Percentiles rank a stretch among this genome's conserved stretches.
phyloP scores from a whole-genome alignment of 768 basidiomycete genomes.

The Rubroboletus satanas region DNA sequence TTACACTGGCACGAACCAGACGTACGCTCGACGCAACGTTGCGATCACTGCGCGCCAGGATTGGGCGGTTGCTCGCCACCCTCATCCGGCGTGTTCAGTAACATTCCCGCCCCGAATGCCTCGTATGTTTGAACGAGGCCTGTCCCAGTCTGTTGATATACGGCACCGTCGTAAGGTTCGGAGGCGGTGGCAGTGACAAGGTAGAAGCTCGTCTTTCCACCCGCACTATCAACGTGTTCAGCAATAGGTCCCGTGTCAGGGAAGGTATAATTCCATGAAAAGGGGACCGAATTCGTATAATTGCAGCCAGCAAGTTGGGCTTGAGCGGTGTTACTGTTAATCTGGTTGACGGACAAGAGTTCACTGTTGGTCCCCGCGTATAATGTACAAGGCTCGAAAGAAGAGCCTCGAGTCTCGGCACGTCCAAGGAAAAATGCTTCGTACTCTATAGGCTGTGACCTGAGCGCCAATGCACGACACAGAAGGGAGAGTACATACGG shows the following conservation, averaged over 20 bases:
- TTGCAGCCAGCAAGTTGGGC: slow-evolving; percentile 8
- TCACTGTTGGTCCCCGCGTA: slow-evolving; percentile 11
- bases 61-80: neutral
- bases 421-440: slow-evolving; percentile 12
- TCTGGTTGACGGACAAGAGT: neutral
- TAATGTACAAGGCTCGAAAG: slow-evolving; percentile 5
- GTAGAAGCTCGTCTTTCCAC: slow-evolving; percentile 6
- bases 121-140: slow-evolving; percentile 7
- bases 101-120: neutral
- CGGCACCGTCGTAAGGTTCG: neutral
- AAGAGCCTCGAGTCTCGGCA: slow-evolving; percentile 2
- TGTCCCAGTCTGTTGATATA: neutral
- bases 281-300: neutral
- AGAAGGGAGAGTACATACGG: neutral
- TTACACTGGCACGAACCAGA: neutral
- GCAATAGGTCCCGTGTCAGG: neutral
- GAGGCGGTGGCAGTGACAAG: neutral
- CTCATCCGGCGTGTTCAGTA: neutral
- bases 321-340: neutral
- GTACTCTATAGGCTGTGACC: neutral
- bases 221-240: slow-evolving; percentile 4
- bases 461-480: neutral
- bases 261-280: slow-evolving; percentile 8
- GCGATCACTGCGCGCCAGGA: neutral
- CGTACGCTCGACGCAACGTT: neutral